These are phyloP conservation scores for Ophiocordyceps sinensis DNA, from an alignment of 2,329 filamentous ascomycete species.

Conservation along the genomic window DNA sequence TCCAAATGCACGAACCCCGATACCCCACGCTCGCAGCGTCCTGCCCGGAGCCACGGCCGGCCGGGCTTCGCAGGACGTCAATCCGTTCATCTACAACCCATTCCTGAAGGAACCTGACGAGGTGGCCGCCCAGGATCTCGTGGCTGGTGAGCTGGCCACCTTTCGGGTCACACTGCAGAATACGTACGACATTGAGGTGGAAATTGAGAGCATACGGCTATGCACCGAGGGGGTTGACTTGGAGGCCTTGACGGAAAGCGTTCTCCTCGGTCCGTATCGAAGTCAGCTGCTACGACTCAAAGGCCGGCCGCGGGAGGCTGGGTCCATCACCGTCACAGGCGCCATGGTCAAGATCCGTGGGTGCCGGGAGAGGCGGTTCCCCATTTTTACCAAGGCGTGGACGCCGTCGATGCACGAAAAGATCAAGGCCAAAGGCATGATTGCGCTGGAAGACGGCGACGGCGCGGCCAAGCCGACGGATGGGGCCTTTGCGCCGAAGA, in stretches of 20 bases:
- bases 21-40: constrained; percentile 46
- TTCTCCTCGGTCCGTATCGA: constrained; percentile 65
- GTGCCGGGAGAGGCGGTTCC: constrained; percentile 70
- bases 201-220: constrained; percentile 68
- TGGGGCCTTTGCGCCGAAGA: constrained; percentile 30
- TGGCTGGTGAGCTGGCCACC: constrained; percentile 61
- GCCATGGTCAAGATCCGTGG: constrained; percentile 68
- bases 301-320: constrained; percentile 52
- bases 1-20: constrained; percentile 43
- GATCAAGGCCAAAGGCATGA: constrained; percentile 60
- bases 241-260: constrained; percentile 47
- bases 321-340: constrained; percentile 59
- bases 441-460: constrained; percentile 35
- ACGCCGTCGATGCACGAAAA: constrained; percentile 54
- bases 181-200: constrained; percentile 82
- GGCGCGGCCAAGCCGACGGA: constrained; percentile 21
- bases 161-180: constrained; percentile 85
- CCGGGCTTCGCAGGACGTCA: constrained; percentile 45
- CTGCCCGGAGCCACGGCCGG: constrained; percentile 34
- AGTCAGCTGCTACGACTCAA: constrained; percentile 63
- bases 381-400: constrained; percentile 70
- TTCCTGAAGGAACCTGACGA: constrained; percentile 59
- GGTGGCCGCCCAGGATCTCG: constrained; percentile 51
- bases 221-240: constrained; percentile 63
- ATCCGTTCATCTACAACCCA: constrained; percentile 92